Base-by-base conservation (phyloP, 192 early-diverging fungal species). In the Rhizophlyctis rosea region DNA sequence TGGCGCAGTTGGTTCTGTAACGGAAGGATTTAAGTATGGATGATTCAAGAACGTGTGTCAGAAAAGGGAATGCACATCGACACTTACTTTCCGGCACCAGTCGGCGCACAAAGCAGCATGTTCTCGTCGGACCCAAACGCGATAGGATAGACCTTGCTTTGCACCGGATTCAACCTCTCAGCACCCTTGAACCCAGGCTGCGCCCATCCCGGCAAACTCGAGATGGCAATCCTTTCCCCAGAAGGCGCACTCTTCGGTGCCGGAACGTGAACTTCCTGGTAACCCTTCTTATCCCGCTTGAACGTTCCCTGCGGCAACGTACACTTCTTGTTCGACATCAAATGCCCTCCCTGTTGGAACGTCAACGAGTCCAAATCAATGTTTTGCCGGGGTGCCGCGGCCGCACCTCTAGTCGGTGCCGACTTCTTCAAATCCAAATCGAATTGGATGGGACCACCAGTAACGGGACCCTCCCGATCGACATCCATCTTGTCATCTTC, bases 301-400 rank as follows among this genome's bases (percentile, higher is more conserved):
- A 92, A 90, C 5, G 96, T 93, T 14, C 97, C 97, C 61, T 90
- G 82, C 13, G 97, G 97, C 7, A 98, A 76, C 64, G 85, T 86
- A 59, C 89, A 90, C 66, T 90, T 89, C 64, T 95, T 96, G 81
- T 99, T 99, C 29, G 95, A 92, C 95, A 98, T 99, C 50, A 98
- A 76, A 59, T 95, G 97, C 3, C 90, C 88, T 54, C 97, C 97
- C 76, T 97, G 91, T 57, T 86, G 70, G 73, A 99, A 99, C 27
- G 84, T 77, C 49, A 99, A 71, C 3, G 88, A 76, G 0, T 94
- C 88, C 18, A 98, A 69, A 72, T 96, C 91, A 27, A 98, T 55
- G 3, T 50, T 63, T 31, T 64, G 62, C 53, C 59, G 64, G 29
- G 81, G 81, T 25, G 54, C 39, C 16, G 39, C 28, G 11, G 35